Base-by-base conservation (phyloP, 2,329 filamentous ascomycete species). In the Pezicula rhizophila region DNA sequence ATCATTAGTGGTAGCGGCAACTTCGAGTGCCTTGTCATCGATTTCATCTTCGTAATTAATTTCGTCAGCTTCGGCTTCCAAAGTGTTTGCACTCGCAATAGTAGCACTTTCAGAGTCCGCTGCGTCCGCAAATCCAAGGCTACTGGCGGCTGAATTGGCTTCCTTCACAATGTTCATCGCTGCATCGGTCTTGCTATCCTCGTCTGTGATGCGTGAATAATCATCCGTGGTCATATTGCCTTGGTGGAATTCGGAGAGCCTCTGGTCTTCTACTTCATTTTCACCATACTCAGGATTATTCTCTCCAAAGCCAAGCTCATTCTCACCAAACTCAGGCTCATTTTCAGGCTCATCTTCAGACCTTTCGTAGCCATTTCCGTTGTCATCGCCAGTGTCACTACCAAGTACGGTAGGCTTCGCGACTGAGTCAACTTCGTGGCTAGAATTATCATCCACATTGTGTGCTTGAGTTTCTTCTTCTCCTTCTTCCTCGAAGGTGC, bases 31-130 rank as follows among this genome's bases (percentile, higher is more conserved):
- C 20, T n/a, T 17, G 11, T 28, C 28, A 26, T 48, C 49, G 11
- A 45, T 33, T 8, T 18, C 46, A 10, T 47, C 53, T 11, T 65
- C 59, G 31, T 67, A 61, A 31, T 67, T 65, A 20, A 52, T 52
- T 31, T 52, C 50, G 28, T 52, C 50, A 23, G 33, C 42, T 12
- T 47, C 50, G 33, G 33, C 42, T 12, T 47, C 49, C 28, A 46
- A 34, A 25, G 44, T 46, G 26, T 49, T 43, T 34, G 43, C 48
- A 31, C 37, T 46, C n/a, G 40, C 40, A 23, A 50, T 12, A 14
- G 48, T 50, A 20, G 34, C 48, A 35, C 44, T 47, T n/a, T 45
- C 43, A 12, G 47, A 49, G 15, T 48, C 46, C n/a, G 33, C 46
- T 23, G 33, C 20, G 14, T 48, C 46, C 17, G 46, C 33, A 15